These are phyloP conservation scores for Cyamopsis tetragonoloba DNA, from an alignment of 306 rosid species.

Conservation along the genomic window DNA sequence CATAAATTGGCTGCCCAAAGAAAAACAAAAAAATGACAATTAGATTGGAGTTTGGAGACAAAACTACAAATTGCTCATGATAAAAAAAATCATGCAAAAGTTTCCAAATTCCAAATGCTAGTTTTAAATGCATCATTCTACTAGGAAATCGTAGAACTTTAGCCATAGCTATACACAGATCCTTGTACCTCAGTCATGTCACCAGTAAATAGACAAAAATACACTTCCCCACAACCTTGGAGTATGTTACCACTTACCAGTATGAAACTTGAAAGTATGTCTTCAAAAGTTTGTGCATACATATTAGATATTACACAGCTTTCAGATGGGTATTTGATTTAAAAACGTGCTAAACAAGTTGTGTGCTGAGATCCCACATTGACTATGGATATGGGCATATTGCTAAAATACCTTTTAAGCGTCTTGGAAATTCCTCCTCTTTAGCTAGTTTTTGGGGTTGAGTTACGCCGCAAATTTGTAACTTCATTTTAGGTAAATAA, in stretches of 20 bases:
- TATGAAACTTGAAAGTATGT: not conserved
- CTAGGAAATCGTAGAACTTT: not conserved
- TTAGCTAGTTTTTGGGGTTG: too few relatives aligned
- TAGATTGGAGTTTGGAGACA: conserved; percentile 17
- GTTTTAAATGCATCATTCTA: conserved; percentile 22
- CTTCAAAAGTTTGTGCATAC: not conserved
- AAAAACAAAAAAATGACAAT: not conserved
- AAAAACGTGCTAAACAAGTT: too few relatives aligned
- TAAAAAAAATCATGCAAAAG: not conserved
- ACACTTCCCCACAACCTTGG: not conserved
- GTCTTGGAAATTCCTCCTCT: too few relatives aligned
- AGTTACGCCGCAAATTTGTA: too few relatives aligned
- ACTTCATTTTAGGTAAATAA: too few relatives aligned
- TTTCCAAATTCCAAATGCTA: not conserved
- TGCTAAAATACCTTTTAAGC: too few relatives aligned
- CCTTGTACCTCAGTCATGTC: not conserved
- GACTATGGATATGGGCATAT: too few relatives aligned
- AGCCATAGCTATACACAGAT: not conserved
- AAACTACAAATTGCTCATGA: not conserved
- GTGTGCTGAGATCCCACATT: too few relatives aligned
- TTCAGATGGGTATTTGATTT: too few relatives aligned
- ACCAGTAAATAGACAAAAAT: not conserved
- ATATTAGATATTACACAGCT: too few relatives aligned
- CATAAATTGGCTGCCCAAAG: conserved; percentile 71
- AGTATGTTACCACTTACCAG: not conserved